Evolutionary conservation across 352 stramenopile genomes (phyloP), one percentile per base, ranked within the genome.

Genomic region (Pythium coloratum): DNA sequence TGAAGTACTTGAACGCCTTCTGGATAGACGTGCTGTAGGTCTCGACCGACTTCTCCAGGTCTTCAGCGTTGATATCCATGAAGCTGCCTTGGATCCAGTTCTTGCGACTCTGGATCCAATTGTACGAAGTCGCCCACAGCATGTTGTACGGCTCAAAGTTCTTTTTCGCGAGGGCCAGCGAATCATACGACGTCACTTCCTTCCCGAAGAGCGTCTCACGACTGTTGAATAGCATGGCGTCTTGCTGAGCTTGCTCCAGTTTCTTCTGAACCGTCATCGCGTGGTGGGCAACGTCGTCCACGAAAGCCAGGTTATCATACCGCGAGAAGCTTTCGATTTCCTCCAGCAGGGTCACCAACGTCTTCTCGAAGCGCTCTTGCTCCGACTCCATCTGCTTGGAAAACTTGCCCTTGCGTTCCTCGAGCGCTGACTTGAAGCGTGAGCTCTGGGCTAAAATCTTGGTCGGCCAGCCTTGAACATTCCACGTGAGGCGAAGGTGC

Each of bases 131-230:
- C 34, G 84, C 80, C 96, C 96, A 99, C 16, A 99, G 79, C 59
- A 92, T 83, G 24, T 93, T 90, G 66, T 98, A 99, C 10, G 96
- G 94, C 66, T 99, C 96, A 63, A 99, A 98, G 13, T 83, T 86
- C 76, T 98, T 98, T 59, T 94, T 90, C 2, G 97, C 81, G 1
- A 92, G 76, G 2, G 77, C 70, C 1, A 99, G 72, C 55, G 78
- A 72, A 7, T 93, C 84, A 62, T 98, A 99, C 0, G 96, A 89
- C 4, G 88, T 96, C n/a, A 95, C 70, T 24, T 96, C 87, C 30
- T 87, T 83, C 4, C 89, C 90, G 60, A 98, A 98, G 0, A 98
- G 72, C 7, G 73, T 84, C 59, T 99, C 96, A 4, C 95, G 90
- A 20, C 81, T 96, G 70, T 98, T 98, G 67, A 98, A 98, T 1